Conservation (phyloP, 2,329 filamentous ascomycete species). For the Tolypocladium inflatum region DNA sequence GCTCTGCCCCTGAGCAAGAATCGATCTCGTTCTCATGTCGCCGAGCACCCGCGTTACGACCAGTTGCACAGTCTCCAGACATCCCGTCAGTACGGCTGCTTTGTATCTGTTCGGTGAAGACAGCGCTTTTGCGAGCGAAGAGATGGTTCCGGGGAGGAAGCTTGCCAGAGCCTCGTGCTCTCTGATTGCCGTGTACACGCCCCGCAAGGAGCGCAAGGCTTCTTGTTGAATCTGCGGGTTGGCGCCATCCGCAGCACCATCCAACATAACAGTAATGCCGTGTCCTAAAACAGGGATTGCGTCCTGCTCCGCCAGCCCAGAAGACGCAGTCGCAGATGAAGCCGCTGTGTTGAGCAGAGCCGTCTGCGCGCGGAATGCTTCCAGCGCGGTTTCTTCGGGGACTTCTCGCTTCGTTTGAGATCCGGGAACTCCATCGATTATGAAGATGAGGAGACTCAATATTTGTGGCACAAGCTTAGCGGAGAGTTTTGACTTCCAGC, state of each 20-base stretch:
- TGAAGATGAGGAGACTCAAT: slow-evolving; percentile 72
- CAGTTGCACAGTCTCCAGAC: slow-evolving; percentile 47
- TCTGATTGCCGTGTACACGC: slow-evolving; percentile 53
- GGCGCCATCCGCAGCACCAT: slow-evolving; percentile 55
- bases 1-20: slow-evolving; percentile 24
- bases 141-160: slow-evolving; percentile 83
- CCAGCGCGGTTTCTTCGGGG: slow-evolving; percentile 65
- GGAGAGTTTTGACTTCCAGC: slow-evolving; percentile 68
- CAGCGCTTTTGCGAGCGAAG: slow-evolving; percentile 66
- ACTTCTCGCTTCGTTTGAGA: slow-evolving; percentile 31
- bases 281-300: slow-evolving; percentile 75
- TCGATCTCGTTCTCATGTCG: slow-evolving; percentile 43
- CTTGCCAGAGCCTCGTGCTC: slow-evolving; percentile 70
- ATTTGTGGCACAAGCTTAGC: slow-evolving; percentile 72
- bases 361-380: slow-evolving; percentile 60
- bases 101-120: slow-evolving; percentile 55
- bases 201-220: slow-evolving; percentile 54
- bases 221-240: slow-evolving; percentile 62
- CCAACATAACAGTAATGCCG: slow-evolving; percentile 69
- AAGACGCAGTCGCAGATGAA: slow-evolving; percentile 37
- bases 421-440: slow-evolving; percentile 64
- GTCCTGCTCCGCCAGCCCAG: slow-evolving; percentile 42
- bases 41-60: slow-evolving; percentile 46
- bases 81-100: slow-evolving; percentile 49
- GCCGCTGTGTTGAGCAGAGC: slow-evolving; percentile 54